Percentiles rank a stretch among this genome's conserved stretches.
Conservation (phyloP, 2,329 filamentous ascomycete genomes). For the Apiospora marii region DNA sequence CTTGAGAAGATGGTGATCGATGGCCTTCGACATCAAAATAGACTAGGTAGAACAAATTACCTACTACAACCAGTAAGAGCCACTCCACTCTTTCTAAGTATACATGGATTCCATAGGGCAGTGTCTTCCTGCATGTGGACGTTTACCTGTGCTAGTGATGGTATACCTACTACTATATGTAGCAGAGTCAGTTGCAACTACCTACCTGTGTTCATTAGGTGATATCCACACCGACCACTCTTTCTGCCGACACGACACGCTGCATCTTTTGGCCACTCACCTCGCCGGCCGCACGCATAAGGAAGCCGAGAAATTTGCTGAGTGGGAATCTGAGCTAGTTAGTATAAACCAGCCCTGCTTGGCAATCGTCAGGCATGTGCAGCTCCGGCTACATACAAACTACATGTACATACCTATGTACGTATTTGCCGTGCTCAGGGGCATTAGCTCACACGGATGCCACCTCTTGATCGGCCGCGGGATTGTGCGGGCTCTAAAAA, state of each 20-base stretch:
- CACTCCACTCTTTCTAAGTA: neutral
- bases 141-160: neutral
- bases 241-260: neutral
- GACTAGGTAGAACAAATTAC: neutral
- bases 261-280: neutral
- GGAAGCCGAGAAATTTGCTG: neutral
- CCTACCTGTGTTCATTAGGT: no score
- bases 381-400: slow-evolving; percentile 1
- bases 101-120: neutral
- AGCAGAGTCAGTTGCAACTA: neutral
- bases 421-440: neutral
- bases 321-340: neutral
- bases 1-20: neutral
- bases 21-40: neutral
- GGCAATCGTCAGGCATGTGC: neutral
- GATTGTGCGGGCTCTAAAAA: slow-evolving; percentile 2
- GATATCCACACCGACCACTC: neutral
- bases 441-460: slow-evolving; percentile 6
- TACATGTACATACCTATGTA: no score
- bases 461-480: slow-evolving; percentile 7
- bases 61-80: slow-evolving; percentile 8
- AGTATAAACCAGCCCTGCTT: slow-evolving; percentile 4
- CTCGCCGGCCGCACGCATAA: neutral
- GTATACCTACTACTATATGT: neutral
- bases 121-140: neutral